phyloP scores from a whole-genome alignment of 108 stramenopile species.

The Stephanodiscus triporus region DNA sequence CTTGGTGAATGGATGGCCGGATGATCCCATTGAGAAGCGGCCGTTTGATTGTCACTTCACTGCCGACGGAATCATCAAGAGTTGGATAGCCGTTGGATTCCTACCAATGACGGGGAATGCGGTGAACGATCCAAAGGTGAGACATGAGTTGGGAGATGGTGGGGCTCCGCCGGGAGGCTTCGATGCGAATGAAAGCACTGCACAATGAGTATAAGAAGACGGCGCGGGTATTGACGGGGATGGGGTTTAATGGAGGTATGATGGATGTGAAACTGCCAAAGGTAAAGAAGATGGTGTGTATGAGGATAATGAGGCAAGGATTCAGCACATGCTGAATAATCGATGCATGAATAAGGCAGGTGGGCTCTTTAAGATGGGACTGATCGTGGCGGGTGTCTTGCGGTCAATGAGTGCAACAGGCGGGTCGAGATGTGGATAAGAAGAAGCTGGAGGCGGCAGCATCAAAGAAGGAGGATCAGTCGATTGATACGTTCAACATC shows the following conservation, averaged over 20 bases:
- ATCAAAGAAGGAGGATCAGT: too few species aligned
- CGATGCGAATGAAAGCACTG: too few species aligned
- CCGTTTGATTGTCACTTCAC: slow-evolving; percentile 18
- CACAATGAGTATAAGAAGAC: too few species aligned
- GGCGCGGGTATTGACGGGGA: too few species aligned
- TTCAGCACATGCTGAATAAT: background rate
- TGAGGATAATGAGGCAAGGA: background rate
- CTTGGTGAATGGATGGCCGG: slow-evolving; percentile 19
- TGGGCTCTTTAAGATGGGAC: background rate
- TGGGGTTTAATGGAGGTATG: background rate
- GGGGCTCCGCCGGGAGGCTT: too few species aligned
- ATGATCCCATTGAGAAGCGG: slow-evolving; percentile 9
- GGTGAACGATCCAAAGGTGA: slow-evolving; percentile 14
- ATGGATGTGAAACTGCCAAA: background rate
- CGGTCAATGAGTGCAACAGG: background rate
- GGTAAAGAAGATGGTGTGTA: background rate
- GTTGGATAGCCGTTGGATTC: slow-evolving; percentile 16
- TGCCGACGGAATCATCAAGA: background rate
- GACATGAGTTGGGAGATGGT: slow-evolving; percentile 1
- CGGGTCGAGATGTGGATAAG: background rate
- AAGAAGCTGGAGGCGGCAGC: background rate
- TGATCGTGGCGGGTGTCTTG: background rate
- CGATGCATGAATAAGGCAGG: background rate
- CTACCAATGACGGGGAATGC: slow-evolving; percentile 15
- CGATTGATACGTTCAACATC: too few species aligned